Base-by-base conservation (phyloP, 306 rosid species). In the Sicyos edulis region DNA sequence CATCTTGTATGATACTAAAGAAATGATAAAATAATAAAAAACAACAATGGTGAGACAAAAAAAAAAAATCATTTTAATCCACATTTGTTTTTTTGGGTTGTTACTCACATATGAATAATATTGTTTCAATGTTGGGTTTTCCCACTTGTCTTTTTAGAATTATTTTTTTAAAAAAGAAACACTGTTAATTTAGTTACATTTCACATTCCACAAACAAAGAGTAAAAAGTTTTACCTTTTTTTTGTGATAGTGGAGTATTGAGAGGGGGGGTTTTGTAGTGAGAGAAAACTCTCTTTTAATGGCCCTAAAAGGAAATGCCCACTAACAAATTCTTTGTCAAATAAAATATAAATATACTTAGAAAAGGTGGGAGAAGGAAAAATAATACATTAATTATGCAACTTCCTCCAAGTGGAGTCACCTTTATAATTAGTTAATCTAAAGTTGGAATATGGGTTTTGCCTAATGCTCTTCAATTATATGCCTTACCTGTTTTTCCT, bases 221-320 rank as follows among this genome's bases (percentile, higher is more conserved):
- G 56, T 47, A 20, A 13, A 67, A 67, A 67, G 55, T 67, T 67
- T 66, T 21, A 67, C 71, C 37, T 66, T 26, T 26, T 37, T 67
- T 67, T 44, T 12, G 29, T 66, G 55, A 44, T 67, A 67, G 72
- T 67, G 72, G 72, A 67, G 56, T 7, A 1, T 1, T 20, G 53
- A 14, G 54, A 50, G 55, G 0, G 72, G 58, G 65, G 65, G 52
- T 45, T 45, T 66, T n/a, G 47, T 69, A 47, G 79, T 49, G 62
- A 73, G 67, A 66, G 71, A 74, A 42, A 58, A 79, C 69, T 21
- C 19, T 47, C 0, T 47, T 50, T 66, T 57, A 79, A 83, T 78
- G 88, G 85, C 78, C 68, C 80, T 79, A 80, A 91, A 82, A 45
- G 91, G 87, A 87, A 87, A 91, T 91, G 87, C 97, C 97, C 96